These are phyloP conservation scores for Macrolepiota albuminosa DNA, from an alignment of 768 basidiomycete genomes.

Conservation along the genomic window DNA sequence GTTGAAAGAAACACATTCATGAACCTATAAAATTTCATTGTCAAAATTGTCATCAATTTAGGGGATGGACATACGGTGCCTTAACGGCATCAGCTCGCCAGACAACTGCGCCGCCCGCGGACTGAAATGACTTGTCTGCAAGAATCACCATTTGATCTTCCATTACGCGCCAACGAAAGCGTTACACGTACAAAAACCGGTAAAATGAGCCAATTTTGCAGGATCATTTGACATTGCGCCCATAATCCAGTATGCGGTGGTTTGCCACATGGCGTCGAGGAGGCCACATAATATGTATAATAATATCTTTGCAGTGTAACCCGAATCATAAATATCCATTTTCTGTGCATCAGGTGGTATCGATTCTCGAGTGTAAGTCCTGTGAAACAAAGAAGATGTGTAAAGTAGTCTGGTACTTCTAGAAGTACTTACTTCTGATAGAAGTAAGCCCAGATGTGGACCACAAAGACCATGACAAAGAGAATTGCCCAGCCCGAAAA, in stretches of 20 bases:
- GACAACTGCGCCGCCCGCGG: slow-evolving; percentile 66
- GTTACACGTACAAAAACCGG: slow-evolving; percentile 67
- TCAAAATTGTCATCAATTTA: not conserved
- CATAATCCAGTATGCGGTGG: slow-evolving; percentile 77
- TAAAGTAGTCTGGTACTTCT: not conserved
- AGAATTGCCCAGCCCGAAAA: slow-evolving; percentile 65
- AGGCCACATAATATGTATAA: slow-evolving; percentile 72
- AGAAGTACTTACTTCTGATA: slow-evolving; percentile 53
- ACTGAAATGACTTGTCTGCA: slow-evolving; percentile 69
- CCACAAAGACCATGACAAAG: slow-evolving; percentile 56
- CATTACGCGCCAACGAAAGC: not conserved
- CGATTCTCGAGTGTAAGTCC: slow-evolving; percentile 56
- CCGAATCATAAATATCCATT: slow-evolving; percentile 55
- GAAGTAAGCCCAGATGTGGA: slow-evolving; percentile 73
- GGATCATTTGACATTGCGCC: slow-evolving; percentile 85
- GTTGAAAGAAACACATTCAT: slow-evolving; percentile 73
- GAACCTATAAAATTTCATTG: slow-evolving; percentile 30
- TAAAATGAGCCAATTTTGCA: slow-evolving; percentile 72
- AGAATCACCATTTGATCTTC: not conserved
- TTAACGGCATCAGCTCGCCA: slow-evolving; percentile 67
- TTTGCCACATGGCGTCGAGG: slow-evolving; percentile 85
- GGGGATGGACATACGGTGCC: slow-evolving; percentile 27
- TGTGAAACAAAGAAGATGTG: slow-evolving; percentile 13
- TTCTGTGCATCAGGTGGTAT: slow-evolving; percentile 34
- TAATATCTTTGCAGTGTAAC: slow-evolving; percentile 51